Base-by-base conservation (phyloP, 2,329 filamentous ascomycete species). In the Fusarium odoratissimum region DNA sequence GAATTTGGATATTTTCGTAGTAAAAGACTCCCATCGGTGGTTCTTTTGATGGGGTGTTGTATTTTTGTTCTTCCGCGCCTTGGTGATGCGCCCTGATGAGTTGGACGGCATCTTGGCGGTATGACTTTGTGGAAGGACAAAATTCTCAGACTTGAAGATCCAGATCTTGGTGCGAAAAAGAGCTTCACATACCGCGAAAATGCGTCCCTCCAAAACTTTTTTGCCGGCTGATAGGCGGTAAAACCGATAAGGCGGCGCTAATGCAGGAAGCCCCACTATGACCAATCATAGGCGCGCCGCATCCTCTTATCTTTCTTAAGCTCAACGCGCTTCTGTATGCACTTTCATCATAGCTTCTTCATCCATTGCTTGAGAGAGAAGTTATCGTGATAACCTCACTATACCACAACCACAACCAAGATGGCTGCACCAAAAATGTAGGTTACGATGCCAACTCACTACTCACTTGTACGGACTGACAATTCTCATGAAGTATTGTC, bases 21-120 rank as follows among this genome's bases (percentile, higher is more conserved):
- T 93, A 84, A 98, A 98, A 71, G 93, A 92, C 84, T 98, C 93
- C 90, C 94, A 98, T 80, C 93, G 89, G 83, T 98, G 94, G 58
- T 94, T 92, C 79, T 94, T 95, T 70, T 92, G 91, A 75, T 95
- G 93, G 56, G 87, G 86, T 31, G 94, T 97, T 73, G 88, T 88
- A 69, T 88, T 88, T 80, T 93, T 94, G 72, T 87, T 87, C 84
- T 92, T 93, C 75, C 87, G 88, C 82, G 89, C 87, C 86, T 93
- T 92, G 77, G 87, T 84, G 79, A 93, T 92, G 79, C 90, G 89
- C 74, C 91, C 91, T 65, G 91, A 90, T 44, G 87, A 87, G 77
- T 88, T 88, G 76, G 86, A 84, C 76, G 88, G 86, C 90, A 91
- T 91, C 69, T 82, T 87, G 84, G 79, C 80, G 79, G 78, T 77